phyloP scores from a whole-genome alignment of 495 filamentous ascomycete genomes.

The Durotheca rogersii region DNA sequence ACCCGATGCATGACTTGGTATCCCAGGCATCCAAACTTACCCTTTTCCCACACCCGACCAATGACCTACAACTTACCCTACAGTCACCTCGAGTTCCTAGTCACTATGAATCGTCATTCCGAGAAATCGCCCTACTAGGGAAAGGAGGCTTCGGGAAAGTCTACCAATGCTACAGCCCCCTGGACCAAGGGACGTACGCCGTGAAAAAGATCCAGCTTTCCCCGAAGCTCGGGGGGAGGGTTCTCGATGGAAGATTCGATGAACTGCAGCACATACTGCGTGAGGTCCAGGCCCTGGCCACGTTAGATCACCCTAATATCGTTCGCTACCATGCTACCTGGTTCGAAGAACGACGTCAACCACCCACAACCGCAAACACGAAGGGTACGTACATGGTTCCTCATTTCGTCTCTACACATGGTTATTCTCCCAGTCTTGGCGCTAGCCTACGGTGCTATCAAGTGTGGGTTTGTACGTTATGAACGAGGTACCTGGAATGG shows the following conservation, averaged over 20 bases:
- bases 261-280: constrained; percentile 55
- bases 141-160: constrained; percentile 59
- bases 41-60: constrained; percentile 24
- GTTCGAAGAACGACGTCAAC: constrained; percentile 50
- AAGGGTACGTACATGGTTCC: too few species aligned
- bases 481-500: too few species aligned
- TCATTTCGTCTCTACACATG: too few species aligned
- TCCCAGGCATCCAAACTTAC: constrained; percentile 21
- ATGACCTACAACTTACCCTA: constrained; percentile 23
- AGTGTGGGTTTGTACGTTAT: too few species aligned
- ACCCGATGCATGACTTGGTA: constrained; percentile 28
- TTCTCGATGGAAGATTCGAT: constrained; percentile 50
- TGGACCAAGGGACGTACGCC: constrained; percentile 55
- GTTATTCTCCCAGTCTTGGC: too few species aligned
- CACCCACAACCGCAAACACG: constrained; percentile 19
- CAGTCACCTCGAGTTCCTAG: constrained; percentile 10
- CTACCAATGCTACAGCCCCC: constrained; percentile 53
- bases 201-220: constrained; percentile 58
- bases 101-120: constrained; percentile 34
- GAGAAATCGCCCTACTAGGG: constrained; percentile 43
- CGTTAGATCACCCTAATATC: constrained; percentile 57
- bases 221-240: constrained; percentile 47
- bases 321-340: constrained; percentile 59
- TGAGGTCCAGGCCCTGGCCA: constrained; percentile 56
- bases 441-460: too few species aligned